These are phyloP conservation scores for Haplographium delicatum DNA, from an alignment of 495 filamentous ascomycete genomes.

Conservation along the genomic window DNA sequence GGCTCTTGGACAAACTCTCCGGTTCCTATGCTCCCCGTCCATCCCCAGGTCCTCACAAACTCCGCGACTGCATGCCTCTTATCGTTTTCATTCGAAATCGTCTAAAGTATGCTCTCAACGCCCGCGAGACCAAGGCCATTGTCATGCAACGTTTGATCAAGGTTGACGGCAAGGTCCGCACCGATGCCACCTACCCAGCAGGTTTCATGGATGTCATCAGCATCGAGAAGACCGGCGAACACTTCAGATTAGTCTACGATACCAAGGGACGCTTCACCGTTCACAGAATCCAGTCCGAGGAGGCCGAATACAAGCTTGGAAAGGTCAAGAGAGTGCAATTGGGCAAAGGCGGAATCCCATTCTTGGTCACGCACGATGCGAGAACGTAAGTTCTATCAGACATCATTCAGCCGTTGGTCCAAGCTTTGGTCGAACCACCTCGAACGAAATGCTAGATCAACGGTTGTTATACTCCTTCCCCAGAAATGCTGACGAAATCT, in stretches of 20 bases:
- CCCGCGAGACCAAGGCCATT: conserved; percentile 94
- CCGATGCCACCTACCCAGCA: conserved; percentile 93
- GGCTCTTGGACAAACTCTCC: conserved; percentile 99
- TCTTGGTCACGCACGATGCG: conserved; percentile 99
- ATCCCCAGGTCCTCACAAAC: conserved; percentile 97
- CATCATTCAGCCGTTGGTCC: conserved; percentile 99
- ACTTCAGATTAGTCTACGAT: conserved; percentile 99
- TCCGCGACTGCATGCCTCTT: conserved; percentile 96
- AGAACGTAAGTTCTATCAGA: conserved; percentile 95
- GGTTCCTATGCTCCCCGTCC: conserved; percentile 95
- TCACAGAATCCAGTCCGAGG: conserved; percentile 95
- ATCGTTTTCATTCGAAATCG: conserved; percentile 99
- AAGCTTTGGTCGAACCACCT: conserved; percentile 81
- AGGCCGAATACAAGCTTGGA: conserved; percentile 98
- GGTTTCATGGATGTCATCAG: conserved; percentile 99
- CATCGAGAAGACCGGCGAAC: conserved; percentile 98
- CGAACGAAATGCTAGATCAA: conserved; percentile 34
- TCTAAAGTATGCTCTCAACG: conserved; percentile 99
- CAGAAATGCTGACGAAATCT: conserved; percentile 25
- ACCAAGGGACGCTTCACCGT: conserved; percentile 99
- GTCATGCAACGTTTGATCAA: conserved; percentile 99
- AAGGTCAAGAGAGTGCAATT: conserved; percentile 99
- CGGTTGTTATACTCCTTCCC: conserved; percentile 24
- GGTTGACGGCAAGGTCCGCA: conserved; percentile 99
- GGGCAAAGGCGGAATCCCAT: conserved; percentile 98